These are phyloP conservation scores for Biscutella laevigata DNA, from an alignment of 441 rosid species.

Conservation along the genomic window DNA sequence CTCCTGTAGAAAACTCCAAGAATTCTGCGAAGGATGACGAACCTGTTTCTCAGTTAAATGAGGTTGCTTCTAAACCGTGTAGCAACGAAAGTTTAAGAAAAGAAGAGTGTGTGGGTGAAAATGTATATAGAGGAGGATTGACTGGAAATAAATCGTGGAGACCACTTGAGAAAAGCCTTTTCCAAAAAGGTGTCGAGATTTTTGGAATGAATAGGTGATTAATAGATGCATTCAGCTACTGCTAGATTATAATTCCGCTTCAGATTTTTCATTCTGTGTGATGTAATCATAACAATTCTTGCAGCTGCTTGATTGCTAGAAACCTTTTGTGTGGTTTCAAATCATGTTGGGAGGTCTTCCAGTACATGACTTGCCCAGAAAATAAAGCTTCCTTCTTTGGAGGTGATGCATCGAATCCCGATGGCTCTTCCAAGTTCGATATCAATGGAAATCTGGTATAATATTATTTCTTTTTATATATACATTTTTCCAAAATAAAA, in stretches of 20 bases:
- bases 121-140: constrained; percentile 37
- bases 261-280: background rate
- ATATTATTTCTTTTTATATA: constrained; percentile 14
- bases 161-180: constrained; percentile 78
- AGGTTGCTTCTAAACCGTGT: constrained; percentile 35
- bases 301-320: constrained; percentile 85
- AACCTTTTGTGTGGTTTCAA: constrained; percentile 86
- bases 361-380: constrained; percentile 63
- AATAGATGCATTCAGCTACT: constrained; percentile 5
- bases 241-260: background rate
- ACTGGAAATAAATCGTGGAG: constrained; percentile 62
- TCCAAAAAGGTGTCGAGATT: constrained; percentile 85
- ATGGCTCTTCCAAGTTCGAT: constrained; percentile 78
- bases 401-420: constrained; percentile 56
- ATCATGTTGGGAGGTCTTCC: constrained; percentile 89
- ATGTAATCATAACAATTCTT: background rate
- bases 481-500: background rate
- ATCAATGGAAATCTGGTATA: constrained; percentile 61
- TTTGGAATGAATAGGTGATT: constrained; percentile 90
- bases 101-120: constrained; percentile 64
- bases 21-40: constrained; percentile 33
- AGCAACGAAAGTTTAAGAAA: constrained; percentile 47
- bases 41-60: constrained; percentile 32
- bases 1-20: constrained; percentile 26
- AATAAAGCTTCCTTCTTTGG: constrained; percentile 53